Conservation (phyloP, 441 rosid genomes). For the Theobroma grandiflorum region DNA sequence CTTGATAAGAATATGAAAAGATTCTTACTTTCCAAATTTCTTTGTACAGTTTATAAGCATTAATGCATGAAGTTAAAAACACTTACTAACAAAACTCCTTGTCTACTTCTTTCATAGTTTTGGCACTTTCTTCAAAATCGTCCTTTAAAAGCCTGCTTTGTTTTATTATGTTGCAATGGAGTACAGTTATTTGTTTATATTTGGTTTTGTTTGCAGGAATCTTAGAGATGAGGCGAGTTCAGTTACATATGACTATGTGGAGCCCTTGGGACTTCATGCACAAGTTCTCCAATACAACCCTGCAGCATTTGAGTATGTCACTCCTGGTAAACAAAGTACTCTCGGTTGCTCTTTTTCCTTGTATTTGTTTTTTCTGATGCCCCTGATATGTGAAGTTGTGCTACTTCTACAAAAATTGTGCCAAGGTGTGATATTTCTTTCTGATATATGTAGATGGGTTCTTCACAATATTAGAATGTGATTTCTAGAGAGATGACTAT, state of each 20-base stretch:
- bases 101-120: neutral
- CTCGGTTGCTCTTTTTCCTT: conserved; percentile 35
- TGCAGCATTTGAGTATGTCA: conserved; percentile 86
- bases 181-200: neutral
- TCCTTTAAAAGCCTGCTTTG: neutral
- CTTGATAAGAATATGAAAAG: neutral
- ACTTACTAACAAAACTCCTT: neutral
- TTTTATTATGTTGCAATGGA: neutral
- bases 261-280: conserved; percentile 65
- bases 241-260: conserved; percentile 42
- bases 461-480: neutral
- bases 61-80: neutral
- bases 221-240: conserved; percentile 61
- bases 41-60: neutral
- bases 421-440: neutral
- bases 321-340: conserved; percentile 75
- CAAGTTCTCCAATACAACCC: conserved; percentile 75
- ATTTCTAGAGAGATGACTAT: conserved; percentile 7
- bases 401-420: neutral
- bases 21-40: neutral
- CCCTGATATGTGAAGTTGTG: neutral
- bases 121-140: neutral
- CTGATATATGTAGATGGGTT: neutral
- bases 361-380: conserved; percentile 3
- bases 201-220: conserved; percentile 56